Conservation (phyloP, 257 asterid species). For the Solanum ahanhuiri region DNA sequence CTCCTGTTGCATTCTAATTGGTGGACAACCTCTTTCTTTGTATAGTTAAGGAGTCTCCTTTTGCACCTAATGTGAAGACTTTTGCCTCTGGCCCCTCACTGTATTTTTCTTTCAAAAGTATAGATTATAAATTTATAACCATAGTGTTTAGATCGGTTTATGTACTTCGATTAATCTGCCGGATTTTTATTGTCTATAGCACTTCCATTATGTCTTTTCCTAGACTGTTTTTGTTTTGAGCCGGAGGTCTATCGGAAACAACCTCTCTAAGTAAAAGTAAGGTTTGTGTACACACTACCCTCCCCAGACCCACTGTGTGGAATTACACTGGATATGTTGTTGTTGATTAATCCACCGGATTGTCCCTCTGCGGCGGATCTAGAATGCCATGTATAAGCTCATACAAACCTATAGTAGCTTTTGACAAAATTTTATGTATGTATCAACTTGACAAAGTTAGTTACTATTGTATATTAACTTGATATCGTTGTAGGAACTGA, state of each 20-base stretch:
- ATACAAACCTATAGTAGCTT: neutral
- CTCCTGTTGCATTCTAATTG: neutral
- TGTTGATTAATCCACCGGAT: neutral
- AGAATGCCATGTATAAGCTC: neutral
- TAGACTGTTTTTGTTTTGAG: neutral
- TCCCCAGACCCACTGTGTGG: neutral
- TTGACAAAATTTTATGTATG: neutral
- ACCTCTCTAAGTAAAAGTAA: neutral
- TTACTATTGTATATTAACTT: neutral
- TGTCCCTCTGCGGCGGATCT: neutral
- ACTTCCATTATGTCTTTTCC: neutral
- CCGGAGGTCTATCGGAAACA: neutral
- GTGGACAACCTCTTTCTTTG: neutral
- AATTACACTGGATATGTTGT: neutral
- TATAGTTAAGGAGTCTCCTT: neutral
- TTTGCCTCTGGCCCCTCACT: neutral
- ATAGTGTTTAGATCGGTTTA: neutral
- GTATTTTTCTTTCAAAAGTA: neutral
- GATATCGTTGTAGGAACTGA: neutral
- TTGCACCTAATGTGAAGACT: neutral
- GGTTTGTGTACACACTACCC: neutral
- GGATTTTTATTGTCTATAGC: neutral
- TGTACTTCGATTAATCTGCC: accelerated
- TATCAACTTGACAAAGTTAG: neutral
- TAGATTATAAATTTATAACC: neutral